Percentiles rank a stretch among this genome's conserved stretches.
Evolutionary conservation across 441 rosid species (phyloP).

Genomic region (Bruguiera hainesii): DNA sequence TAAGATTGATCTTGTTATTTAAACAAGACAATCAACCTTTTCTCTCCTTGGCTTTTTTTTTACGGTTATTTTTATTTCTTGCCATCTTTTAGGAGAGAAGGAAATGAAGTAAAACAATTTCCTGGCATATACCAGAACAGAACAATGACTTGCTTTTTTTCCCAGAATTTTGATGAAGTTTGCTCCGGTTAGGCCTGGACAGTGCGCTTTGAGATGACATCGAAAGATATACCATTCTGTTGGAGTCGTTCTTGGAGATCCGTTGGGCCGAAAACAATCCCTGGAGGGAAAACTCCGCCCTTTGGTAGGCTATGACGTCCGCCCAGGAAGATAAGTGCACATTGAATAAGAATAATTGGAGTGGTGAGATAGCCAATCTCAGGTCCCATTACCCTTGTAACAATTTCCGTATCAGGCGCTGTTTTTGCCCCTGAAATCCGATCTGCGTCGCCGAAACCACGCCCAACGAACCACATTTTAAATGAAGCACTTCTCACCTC

Average conservation of each 20-base stretch:
- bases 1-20: too few relatives aligned
- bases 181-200: conserved; percentile 27
- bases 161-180: background rate
- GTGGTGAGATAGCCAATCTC: conserved; percentile 87
- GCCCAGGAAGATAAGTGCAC: conserved; percentile 62
- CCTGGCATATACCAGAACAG: too few relatives aligned
- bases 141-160: background rate
- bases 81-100: too few relatives aligned
- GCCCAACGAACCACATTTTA: conserved; percentile 87
- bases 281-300: conserved; percentile 84
- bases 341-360: conserved; percentile 66
- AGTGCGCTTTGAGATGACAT: conserved; percentile 54
- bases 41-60: too few relatives aligned
- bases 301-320: conserved; percentile 57
- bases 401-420: conserved; percentile 62
- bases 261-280: conserved; percentile 74
- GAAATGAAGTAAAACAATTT: background rate
- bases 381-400: conserved; percentile 78
- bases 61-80: too few relatives aligned
- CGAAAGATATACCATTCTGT: conserved; percentile 81
- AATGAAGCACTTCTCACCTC: conserved; percentile 77
- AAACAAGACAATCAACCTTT: too few relatives aligned
- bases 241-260: conserved; percentile 70
- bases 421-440: conserved; percentile 35
- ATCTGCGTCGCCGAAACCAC: conserved; percentile 56